A percentile compares a stretch with the other conserved stretches of the same genome.
Conservation (phyloP, 208 protist species). For the Novymonas esmeraldas region DNA sequence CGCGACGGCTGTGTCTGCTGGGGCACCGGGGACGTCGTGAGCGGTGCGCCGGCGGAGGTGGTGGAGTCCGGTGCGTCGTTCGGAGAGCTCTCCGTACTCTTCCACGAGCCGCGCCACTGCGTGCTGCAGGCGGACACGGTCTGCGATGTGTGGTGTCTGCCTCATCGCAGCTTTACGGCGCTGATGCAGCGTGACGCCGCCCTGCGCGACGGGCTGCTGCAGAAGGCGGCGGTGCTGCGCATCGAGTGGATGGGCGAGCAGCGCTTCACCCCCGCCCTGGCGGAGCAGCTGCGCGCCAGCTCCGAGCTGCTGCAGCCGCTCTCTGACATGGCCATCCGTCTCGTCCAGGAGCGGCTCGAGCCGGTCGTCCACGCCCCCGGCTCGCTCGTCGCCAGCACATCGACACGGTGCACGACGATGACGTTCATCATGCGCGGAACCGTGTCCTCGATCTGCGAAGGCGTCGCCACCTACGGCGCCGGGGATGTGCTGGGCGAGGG, state of each 20-base stretch:
- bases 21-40: not conserved
- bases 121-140: constrained; percentile 64
- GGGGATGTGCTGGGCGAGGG: constrained; percentile 81
- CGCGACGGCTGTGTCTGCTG: constrained; percentile 19
- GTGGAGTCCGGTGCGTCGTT: constrained; percentile 72
- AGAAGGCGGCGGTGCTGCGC: constrained; percentile 82
- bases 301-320: constrained; percentile 67
- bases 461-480: constrained; percentile 68
- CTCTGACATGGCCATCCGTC: constrained; percentile 64
- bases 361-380: constrained; percentile 80
- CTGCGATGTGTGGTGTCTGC: constrained; percentile 87
- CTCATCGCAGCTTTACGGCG: constrained; percentile 54
- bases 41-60: constrained; percentile 23
- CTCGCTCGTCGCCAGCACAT: constrained; percentile 73
- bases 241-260: constrained; percentile 87
- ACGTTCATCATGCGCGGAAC: constrained; percentile 77
- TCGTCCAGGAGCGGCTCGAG: constrained; percentile 85
- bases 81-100: constrained; percentile 85
- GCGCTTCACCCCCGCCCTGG: constrained; percentile 66
- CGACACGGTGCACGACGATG: constrained; percentile 65
- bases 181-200: constrained; percentile 74
- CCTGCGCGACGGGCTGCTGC: constrained; percentile 56
- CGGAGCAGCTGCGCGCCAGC: constrained; percentile 61
- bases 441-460: constrained; percentile 61
- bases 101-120: constrained; percentile 78